Conservation (phyloP, 2,329 filamentous ascomycete species). For the Cladosporium cucumerinum region DNA sequence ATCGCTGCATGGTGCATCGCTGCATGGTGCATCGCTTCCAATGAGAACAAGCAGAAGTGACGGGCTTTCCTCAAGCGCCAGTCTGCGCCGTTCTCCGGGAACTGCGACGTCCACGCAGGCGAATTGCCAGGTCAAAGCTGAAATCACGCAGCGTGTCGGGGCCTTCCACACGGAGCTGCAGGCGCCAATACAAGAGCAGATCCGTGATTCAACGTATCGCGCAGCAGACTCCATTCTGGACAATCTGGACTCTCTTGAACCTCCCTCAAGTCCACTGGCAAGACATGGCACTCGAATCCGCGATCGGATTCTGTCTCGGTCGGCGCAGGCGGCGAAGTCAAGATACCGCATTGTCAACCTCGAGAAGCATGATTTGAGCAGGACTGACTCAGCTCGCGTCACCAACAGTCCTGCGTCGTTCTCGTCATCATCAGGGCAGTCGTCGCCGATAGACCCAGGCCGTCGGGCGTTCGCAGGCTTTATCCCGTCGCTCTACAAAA, state of each 20-base stretch:
- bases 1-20: not conserved
- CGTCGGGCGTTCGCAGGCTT: not conserved
- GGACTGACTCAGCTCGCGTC: not conserved
- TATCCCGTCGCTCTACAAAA: not conserved
- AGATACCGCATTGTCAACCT: constrained; percentile 5
- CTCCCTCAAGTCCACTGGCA: not conserved
- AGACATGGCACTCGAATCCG: not conserved
- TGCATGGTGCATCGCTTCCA: not conserved
- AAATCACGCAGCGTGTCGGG: not conserved
- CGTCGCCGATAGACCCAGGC: not conserved
- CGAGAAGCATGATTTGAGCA: not conserved
- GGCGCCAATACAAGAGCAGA: not conserved
- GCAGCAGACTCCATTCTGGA: not conserved
- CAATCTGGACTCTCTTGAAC: not conserved
- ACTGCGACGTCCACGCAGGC: not conserved
- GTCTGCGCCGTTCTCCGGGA: not conserved
- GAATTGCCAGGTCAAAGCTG: not conserved
- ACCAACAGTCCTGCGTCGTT: not conserved
- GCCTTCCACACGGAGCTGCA: not conserved
- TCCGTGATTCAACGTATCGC: not conserved
- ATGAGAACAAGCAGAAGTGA: not conserved
- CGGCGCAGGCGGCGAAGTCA: not conserved
- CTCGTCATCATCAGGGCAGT: not conserved
- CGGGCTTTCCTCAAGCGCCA: not conserved
- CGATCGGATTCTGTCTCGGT: not conserved